These are phyloP conservation scores for Begonia fuchsioides DNA, from an alignment of 306 rosid species.

Conservation along the genomic window DNA sequence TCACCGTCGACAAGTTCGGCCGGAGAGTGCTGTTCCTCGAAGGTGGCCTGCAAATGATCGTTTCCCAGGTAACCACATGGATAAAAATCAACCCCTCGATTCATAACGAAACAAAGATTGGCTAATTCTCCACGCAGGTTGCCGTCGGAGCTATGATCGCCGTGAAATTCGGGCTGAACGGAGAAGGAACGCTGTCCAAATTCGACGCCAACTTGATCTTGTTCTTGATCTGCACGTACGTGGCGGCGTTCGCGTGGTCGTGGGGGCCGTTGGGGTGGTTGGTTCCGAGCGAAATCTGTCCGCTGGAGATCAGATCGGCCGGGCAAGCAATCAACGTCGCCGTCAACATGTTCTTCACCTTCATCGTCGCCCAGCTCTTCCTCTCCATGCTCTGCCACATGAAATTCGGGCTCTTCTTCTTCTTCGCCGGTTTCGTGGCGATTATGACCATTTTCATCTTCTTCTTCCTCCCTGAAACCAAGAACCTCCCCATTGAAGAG, in stretches of 20 bases:
- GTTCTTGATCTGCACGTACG: slow-evolving; percentile 14
- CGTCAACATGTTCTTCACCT: slow-evolving; percentile 22
- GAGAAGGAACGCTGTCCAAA: slow-evolving; percentile 14
- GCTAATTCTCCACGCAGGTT: background rate
- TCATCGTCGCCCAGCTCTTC: too few species aligned
- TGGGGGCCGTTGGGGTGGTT: slow-evolving; percentile 33
- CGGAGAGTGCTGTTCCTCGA: slow-evolving; percentile 12
- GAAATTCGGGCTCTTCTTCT: slow-evolving; percentile 20
- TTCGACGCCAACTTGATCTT: slow-evolving; percentile 16
- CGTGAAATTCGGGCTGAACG: slow-evolving; percentile 13
- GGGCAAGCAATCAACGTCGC: slow-evolving; percentile 21
- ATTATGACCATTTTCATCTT: slow-evolving; percentile 22
- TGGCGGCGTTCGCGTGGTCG: slow-evolving; percentile 26
- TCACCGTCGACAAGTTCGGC: slow-evolving; percentile 10
- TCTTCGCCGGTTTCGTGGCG: slow-evolving; percentile 13
- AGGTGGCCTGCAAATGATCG: slow-evolving; percentile 8
- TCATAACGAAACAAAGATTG: too few species aligned
- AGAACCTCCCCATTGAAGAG: slow-evolving; percentile 21
- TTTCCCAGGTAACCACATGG: background rate
- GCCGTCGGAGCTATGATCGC: slow-evolving; percentile 16
- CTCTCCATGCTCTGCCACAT: too few species aligned
- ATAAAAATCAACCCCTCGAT: too few species aligned
- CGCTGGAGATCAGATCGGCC: slow-evolving; percentile 18
- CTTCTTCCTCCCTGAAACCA: slow-evolving; percentile 16
- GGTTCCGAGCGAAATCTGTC: slow-evolving; percentile 23